phyloP scores from a whole-genome alignment of 1,284 basidiomycete genomes.

The Malassezia arunalokei region DNA sequence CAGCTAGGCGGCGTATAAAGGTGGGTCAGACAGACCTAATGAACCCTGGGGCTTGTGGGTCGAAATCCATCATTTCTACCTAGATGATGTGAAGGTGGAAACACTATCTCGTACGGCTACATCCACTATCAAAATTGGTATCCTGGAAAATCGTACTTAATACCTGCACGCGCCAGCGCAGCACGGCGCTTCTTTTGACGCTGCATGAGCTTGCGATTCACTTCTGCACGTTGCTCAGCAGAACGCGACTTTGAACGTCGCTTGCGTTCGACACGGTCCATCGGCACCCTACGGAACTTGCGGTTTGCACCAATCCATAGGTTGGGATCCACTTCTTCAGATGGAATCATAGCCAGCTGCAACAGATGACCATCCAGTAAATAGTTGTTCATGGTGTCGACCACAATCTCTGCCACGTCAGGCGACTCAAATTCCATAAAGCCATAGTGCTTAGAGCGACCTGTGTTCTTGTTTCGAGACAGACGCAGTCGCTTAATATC shows the following conservation, averaged over 20 bases:
- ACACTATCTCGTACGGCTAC: not conserved
- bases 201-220: constrained; percentile 61
- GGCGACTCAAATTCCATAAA: constrained; percentile 88
- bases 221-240: constrained; percentile 58
- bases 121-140: constrained; percentile 24
- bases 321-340: constrained; percentile 77
- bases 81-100: not conserved
- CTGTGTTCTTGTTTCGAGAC: constrained; percentile 91
- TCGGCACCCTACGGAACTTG: constrained; percentile 70
- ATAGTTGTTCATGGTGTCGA: constrained; percentile 99
- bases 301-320: constrained; percentile 94
- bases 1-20: constrained; percentile 53
- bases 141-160: constrained; percentile 73
- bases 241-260: constrained; percentile 65
- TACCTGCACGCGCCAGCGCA: constrained; percentile 68
- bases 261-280: constrained; percentile 58
- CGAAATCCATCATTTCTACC: constrained; percentile 68
- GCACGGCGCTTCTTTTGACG: constrained; percentile 66
- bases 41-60: constrained; percentile 75
- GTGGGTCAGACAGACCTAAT: constrained; percentile 84
- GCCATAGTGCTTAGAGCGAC: constrained; percentile 87
- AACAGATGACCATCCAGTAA: constrained; percentile 85
- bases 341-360: constrained; percentile 62
- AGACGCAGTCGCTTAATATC: constrained; percentile 74
- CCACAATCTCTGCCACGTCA: constrained; percentile 82